Evolutionary conservation across 352 stramenopile species (phyloP), one percentile per base, ranked within the genome.

Genomic region (Elongisporangium undulatum): DNA sequence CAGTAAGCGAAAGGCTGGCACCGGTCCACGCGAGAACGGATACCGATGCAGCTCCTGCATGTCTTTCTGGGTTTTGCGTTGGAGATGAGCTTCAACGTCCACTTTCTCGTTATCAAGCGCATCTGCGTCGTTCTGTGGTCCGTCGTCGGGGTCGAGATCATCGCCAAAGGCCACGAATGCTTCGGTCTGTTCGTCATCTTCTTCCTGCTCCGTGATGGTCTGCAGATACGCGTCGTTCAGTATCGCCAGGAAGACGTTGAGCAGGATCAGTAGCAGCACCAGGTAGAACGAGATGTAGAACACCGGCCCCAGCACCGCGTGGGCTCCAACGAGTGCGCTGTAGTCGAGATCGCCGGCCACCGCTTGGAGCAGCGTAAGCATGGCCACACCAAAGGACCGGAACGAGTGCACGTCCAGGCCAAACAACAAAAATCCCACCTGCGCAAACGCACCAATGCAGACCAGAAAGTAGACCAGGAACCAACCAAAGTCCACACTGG

Each of bases 211-310:
- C 1, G 70, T 74, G n/a, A 87, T 59, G 2, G 79, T 89, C 57
- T 89, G 79, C 52, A 85, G 61, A 57, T 89, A 92, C 26, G 82
- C 81, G 59, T 91, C 83, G 34, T 89, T 89, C 13, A 92, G 61
- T 41, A 92, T 89, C 22, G 82, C 81, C 7, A 87, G 66, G 49
- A 90, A 90, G 9, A 92, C 76, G 45, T 92, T 92, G 56, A 90
- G 69, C 49, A 89, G 50, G 16, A 92, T 75, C 9, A 92, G 63
- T 49, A 90, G 55, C 53, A 92, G 56, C 45, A 90, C 55, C 49
- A 91, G 55, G 62, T 90, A 92, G 63, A 85, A 92, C 51, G 71
- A 52, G 21, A 90, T 70, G 59, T 87, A 92, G 64, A 84, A 92
- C 5, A 90, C 57, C 51, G 83, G 83, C 0, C 80, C 83, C 2